phyloP scores from a whole-genome alignment of 306 rosid species.

The Ceratonia siliqua region DNA sequence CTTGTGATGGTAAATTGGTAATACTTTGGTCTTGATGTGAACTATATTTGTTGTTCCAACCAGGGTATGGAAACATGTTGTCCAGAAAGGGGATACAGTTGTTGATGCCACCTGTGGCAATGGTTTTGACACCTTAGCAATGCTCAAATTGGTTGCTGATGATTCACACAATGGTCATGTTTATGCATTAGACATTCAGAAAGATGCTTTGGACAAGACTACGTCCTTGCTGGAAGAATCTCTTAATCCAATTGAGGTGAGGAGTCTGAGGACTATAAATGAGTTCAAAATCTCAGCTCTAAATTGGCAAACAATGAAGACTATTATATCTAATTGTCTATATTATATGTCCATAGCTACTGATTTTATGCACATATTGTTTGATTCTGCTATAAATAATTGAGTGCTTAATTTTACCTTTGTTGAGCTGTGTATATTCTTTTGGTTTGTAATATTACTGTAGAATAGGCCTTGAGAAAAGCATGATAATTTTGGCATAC shows the following conservation, averaged over 20 bases:
- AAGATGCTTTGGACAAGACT: slow-evolving; percentile 72
- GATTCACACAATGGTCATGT: slow-evolving; percentile 59
- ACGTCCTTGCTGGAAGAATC: slow-evolving; percentile 59
- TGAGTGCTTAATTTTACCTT: background rate
- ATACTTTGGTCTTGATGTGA: slow-evolving; percentile 10
- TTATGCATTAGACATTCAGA: slow-evolving; percentile 77
- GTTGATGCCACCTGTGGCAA: slow-evolving; percentile 95
- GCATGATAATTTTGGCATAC: background rate
- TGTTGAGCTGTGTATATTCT: background rate
- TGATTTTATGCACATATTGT: background rate
- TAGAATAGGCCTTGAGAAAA: background rate
- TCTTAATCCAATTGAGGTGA: slow-evolving; percentile 57
- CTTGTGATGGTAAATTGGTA: background rate
- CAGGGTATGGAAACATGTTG: slow-evolving; percentile 79
- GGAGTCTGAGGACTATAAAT: slow-evolving; percentile 34
- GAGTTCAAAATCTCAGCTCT: slow-evolving; percentile 10
- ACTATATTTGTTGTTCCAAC: slow-evolving; percentile 11
- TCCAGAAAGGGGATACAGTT: slow-evolving; percentile 75
- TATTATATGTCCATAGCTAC: background rate
- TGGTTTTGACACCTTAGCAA: slow-evolving; percentile 77
- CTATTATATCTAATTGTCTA: background rate
- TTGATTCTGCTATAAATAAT: background rate
- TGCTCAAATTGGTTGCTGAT: slow-evolving; percentile 81
- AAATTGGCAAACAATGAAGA: background rate
- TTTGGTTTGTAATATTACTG: background rate